phyloP scores from a whole-genome alignment of 441 rosid species.

The Pelargonium australe region DNA sequence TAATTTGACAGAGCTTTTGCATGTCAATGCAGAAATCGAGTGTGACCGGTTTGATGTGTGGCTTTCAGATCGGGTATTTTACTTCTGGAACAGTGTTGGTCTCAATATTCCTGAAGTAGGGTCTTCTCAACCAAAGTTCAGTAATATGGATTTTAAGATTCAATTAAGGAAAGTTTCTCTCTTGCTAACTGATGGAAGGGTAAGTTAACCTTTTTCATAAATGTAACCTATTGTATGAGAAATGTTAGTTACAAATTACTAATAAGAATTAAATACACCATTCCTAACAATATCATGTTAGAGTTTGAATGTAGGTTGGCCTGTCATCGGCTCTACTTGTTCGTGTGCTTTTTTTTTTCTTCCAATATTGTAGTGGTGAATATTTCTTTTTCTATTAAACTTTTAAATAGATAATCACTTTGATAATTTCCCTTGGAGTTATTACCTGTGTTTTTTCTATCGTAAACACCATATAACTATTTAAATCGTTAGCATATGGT shows the following conservation, averaged over 20 bases:
- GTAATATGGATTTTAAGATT: slow-evolving; percentile 38
- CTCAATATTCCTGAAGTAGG: slow-evolving; percentile 47
- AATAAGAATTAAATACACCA: background rate
- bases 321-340: background rate
- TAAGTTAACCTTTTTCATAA: slow-evolving; percentile 23
- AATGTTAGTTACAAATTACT: background rate
- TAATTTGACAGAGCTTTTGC: slow-evolving; percentile 30
- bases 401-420: background rate
- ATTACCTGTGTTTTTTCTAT: background rate
- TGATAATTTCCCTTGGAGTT: background rate
- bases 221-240: background rate
- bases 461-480: background rate
- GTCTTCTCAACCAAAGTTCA: slow-evolving; percentile 45
- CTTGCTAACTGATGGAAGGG: slow-evolving; percentile 90
- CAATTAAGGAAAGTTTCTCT: slow-evolving; percentile 59
- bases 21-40: slow-evolving; percentile 34
- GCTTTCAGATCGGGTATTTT: slow-evolving; percentile 65
- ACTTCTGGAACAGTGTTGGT: slow-evolving; percentile 57
- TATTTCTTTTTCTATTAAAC: background rate
- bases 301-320: background rate
- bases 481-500: background rate
- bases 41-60: slow-evolving; percentile 57
- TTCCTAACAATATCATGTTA: background rate
- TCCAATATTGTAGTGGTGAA: background rate
- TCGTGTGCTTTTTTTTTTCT: background rate